Conservation (phyloP, 306 rosid genomes). For the apple (Malus domestica) region ASM211411v1 NC_041794.1:20327501-20328000, state of each 20-base stretch:
- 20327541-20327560: no score
- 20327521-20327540: no score
- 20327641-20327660: no score
- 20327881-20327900: conserved; percentile 24
- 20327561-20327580: no score
- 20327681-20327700: no score
- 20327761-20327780: conserved; percentile 66
- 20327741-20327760: conserved; percentile 34
- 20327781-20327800: conserved; percentile 51
- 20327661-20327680: no score
- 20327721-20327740: not conserved
- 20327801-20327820: conserved; percentile 55
- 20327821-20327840: conserved; percentile 43
- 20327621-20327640: no score
- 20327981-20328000: conserved; percentile 68
- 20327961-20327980: conserved; percentile 85
- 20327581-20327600: no score
- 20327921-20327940: conserved; percentile 49
- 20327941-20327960: conserved; percentile 75
- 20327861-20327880: conserved; percentile 11
- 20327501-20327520: no score
- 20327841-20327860: conserved; percentile 8
- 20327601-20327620: no score
- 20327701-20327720: no score
- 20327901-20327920: conserved; percentile 63